A percentile compares a stretch with the other conserved stretches of the same genome.
Conservation (phyloP, 225 moss, liverwort and hornwort genomes). For the Pseudisothecium myosuroides region DNA sequence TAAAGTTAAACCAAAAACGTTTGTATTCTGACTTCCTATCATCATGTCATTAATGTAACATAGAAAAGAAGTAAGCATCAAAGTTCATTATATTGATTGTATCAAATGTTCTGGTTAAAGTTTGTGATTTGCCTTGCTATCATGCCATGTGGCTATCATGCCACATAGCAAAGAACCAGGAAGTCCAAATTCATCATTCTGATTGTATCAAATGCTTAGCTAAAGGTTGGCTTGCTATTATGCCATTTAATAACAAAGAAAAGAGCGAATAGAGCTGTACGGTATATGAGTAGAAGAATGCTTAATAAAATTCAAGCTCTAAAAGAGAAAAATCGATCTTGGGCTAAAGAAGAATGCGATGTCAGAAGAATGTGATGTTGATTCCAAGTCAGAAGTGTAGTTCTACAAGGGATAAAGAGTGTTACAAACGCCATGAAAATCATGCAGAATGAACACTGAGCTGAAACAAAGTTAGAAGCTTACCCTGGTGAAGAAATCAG, state of each 20-base stretch:
- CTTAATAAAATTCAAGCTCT: neutral
- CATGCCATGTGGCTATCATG: neutral
- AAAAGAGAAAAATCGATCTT: neutral
- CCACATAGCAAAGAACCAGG: neutral
- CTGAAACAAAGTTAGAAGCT: neutral
- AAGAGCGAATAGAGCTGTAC: neutral
- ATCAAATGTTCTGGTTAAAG: neutral
- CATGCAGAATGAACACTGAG: neutral
- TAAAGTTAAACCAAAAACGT: neutral
- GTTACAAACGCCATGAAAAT: neutral
- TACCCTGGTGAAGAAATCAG: slow-evolving; percentile 83
- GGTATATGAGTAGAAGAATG: neutral
- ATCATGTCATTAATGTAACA: neutral
- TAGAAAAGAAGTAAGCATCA: neutral
- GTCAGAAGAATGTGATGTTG: neutral
- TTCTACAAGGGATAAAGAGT: neutral
- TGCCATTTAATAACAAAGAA: neutral
- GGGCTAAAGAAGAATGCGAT: neutral
- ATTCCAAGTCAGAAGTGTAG: neutral
- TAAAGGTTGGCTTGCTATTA: neutral
- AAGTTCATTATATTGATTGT: neutral
- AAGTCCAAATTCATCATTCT: neutral
- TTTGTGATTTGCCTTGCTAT: neutral
- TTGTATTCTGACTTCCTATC: neutral
- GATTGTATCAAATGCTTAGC: neutral